Percentiles rank a stretch among this genome's conserved stretches.
Conservation (phyloP, 257 asterid species). For the Fraxinus cuspidata region DNA sequence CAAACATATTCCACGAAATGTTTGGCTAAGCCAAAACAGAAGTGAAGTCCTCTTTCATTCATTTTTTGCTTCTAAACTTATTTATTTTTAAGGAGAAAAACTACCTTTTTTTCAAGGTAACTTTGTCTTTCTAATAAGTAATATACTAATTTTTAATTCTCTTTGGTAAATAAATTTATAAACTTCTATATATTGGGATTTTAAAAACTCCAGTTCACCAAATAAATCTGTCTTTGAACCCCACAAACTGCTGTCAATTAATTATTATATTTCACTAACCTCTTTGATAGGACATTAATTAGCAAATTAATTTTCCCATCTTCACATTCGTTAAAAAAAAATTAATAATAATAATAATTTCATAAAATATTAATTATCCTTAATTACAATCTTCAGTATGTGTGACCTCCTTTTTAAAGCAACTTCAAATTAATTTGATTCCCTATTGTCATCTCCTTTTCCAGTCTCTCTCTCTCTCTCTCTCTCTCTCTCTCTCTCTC, state of each 20-base stretch:
- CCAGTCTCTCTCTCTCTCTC: slow-evolving; percentile 23
- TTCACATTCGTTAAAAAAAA: slow-evolving; percentile 21
- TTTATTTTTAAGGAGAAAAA: too few relatives aligned
- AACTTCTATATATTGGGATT: slow-evolving; percentile 8
- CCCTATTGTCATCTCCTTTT: slow-evolving; percentile 51
- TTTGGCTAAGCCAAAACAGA: neutral
- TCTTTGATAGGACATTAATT: slow-evolving; percentile 39
- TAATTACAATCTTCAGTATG: slow-evolving; percentile 36
- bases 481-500: too few relatives aligned
- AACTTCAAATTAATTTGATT: slow-evolving; percentile 42
- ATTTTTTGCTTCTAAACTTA: too few relatives aligned
- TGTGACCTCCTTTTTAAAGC: slow-evolving; percentile 59
- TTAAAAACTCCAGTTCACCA: slow-evolving; percentile 36
- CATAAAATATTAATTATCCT: slow-evolving; percentile 8
- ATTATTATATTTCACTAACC: slow-evolving; percentile 45
- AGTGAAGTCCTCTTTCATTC: too few relatives aligned
- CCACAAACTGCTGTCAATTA: slow-evolving; percentile 83
- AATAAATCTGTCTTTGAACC: slow-evolving; percentile 64
- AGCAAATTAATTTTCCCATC: slow-evolving; percentile 35
- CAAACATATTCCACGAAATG: neutral
- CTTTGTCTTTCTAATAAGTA: too few relatives aligned
- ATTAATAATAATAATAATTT: slow-evolving; percentile 3
- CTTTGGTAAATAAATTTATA: too few relatives aligned
- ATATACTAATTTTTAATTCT: too few relatives aligned
- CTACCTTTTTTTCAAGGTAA: too few relatives aligned